A percentile compares a stretch with the other conserved stretches of the same genome.
These are phyloP conservation scores for Tuber microsphaerosporum DNA, from an alignment of 495 filamentous ascomycete species.

Conservation along the genomic window DNA sequence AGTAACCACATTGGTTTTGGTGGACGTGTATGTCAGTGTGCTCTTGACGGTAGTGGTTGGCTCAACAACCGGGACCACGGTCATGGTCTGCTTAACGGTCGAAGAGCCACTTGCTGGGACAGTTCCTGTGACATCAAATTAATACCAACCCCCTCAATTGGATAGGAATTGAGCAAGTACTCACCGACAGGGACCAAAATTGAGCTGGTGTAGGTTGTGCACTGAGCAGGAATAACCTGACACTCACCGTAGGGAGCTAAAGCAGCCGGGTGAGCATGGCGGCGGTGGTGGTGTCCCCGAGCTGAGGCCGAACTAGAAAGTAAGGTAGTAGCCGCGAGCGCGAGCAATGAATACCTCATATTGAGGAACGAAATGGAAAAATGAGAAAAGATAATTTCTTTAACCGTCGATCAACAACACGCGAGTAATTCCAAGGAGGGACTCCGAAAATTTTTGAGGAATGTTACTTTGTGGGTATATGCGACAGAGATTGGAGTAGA, in stretches of 20 bases:
- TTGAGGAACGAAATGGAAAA: constrained; percentile 22
- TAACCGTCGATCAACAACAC: constrained; percentile 33
- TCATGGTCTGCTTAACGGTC: constrained; percentile 7
- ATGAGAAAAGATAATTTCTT: constrained; percentile 14
- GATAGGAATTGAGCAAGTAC: constrained; percentile 11
- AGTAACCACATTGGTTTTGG: constrained; percentile 37
- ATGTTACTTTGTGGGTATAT: constrained; percentile 43
- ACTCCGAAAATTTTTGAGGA: constrained; percentile 19
- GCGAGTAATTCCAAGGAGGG: constrained; percentile 13
- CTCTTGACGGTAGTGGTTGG: constrained; percentile 26
- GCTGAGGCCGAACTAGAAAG: constrained; percentile 56
- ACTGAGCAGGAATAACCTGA: constrained; percentile 46
- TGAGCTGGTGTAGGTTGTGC: constrained; percentile 60
- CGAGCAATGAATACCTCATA: constrained; percentile 48
- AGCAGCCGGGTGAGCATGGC: constrained; percentile 52
- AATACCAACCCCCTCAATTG: background rate
- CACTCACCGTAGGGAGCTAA: constrained; percentile 44
- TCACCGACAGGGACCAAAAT: constrained; percentile 38
- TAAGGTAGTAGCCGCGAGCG: constrained; percentile 60
- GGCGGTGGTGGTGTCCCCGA: constrained; percentile 54
- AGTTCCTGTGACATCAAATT: background rate
- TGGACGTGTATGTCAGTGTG: constrained; percentile 22
- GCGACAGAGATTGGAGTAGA: constrained; percentile 40
- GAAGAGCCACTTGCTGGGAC: background rate
- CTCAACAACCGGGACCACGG: constrained; percentile 24